Conservation (phyloP, 2,329 filamentous ascomycete species). For the Cladobotryum protrusum region DNA sequence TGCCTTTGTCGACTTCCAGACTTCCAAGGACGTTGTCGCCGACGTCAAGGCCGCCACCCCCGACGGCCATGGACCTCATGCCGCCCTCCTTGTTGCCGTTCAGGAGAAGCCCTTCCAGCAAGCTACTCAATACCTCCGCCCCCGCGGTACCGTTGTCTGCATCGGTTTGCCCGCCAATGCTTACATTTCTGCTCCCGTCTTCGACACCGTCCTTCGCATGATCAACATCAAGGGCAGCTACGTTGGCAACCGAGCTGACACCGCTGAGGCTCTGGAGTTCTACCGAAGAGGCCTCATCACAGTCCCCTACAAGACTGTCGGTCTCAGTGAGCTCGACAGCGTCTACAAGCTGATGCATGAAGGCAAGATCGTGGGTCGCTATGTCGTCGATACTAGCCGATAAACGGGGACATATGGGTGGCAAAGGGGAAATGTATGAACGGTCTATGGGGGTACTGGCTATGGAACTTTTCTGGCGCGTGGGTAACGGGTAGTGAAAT, state of each 20-base stretch:
- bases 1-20: constrained; percentile 74
- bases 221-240: constrained; percentile 89
- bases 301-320: constrained; percentile 78
- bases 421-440: not conserved
- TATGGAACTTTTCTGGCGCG: too few relatives aligned
- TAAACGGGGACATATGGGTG: constrained; percentile 27
- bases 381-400: constrained; percentile 69
- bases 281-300: constrained; percentile 78
- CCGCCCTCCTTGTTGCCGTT: constrained; percentile 79
- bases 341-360: constrained; percentile 73
- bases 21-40: constrained; percentile 68
- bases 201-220: constrained; percentile 84
- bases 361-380: constrained; percentile 69
- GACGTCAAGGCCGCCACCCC: constrained; percentile 77
- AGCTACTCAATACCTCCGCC: constrained; percentile 79
- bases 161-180: constrained; percentile 83
- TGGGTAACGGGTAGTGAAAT: too few relatives aligned
- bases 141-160: constrained; percentile 75
- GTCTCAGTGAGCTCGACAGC: constrained; percentile 69
- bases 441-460: not conserved
- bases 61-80: constrained; percentile 79
- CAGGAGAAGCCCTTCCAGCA: constrained; percentile 93
- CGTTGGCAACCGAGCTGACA: constrained; percentile 87
- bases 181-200: constrained; percentile 76
- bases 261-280: constrained; percentile 85